A percentile compares a stretch with the other conserved stretches of the same genome.
These are phyloP conservation scores for Aspergillus pseudoglaucus DNA, from an alignment of 2,329 filamentous ascomycete genomes.

Conservation along the genomic window DNA sequence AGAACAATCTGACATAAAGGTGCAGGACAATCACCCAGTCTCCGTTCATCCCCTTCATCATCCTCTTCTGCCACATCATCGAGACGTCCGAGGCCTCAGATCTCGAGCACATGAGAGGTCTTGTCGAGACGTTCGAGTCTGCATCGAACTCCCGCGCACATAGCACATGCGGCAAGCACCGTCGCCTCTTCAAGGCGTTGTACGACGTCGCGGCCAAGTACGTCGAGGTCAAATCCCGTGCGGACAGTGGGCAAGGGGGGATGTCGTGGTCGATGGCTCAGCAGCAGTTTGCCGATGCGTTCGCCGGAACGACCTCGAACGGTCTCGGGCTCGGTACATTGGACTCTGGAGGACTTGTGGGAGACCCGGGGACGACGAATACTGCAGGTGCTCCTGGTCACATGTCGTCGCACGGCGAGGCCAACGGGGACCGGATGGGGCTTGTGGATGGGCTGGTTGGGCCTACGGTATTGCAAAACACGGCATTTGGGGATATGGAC, in stretches of 20 bases:
- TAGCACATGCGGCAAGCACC: conserved; percentile 3
- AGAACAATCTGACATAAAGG: neutral
- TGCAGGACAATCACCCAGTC: neutral
- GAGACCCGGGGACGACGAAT: neutral
- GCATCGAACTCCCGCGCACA: neutral
- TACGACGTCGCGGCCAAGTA: conserved; percentile 9
- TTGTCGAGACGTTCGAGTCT: conserved; percentile 7
- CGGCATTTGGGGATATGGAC: conserved; percentile 2
- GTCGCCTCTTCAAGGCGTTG: conserved; percentile 7
- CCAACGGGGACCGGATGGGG: neutral
- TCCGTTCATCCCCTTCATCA: conserved; percentile 11
- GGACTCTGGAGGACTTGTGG: neutral
- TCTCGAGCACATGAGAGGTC: conserved; percentile 3
- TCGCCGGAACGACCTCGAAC: neutral
- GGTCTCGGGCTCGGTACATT: neutral
- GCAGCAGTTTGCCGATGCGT: neutral
- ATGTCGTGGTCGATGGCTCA: neutral
- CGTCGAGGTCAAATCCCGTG: conserved; percentile 4
- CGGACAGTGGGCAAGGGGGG: neutral
- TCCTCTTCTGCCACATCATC: conserved; percentile 11
- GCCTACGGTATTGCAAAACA: neutral
- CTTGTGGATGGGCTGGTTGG: neutral
- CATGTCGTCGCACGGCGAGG: neutral
- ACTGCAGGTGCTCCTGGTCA: neutral
- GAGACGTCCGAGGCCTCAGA: conserved; percentile 8